Base-by-base conservation (phyloP, 1,284 basidiomycete genomes). In the Sporisorium exsertum region DNA sequence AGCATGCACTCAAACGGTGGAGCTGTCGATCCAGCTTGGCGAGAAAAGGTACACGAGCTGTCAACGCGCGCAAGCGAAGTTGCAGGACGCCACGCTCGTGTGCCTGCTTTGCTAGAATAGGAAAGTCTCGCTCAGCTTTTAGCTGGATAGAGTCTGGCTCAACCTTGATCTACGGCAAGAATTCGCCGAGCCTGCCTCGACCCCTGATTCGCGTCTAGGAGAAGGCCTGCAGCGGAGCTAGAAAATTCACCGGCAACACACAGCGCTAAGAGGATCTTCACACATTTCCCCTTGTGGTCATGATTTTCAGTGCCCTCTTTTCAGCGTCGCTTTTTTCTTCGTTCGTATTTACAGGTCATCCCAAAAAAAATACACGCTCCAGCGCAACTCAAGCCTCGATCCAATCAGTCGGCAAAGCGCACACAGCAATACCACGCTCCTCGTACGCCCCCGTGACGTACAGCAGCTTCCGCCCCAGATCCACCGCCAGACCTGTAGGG, bases 371-470 rank as follows among this genome's bases (percentile, higher is more conserved):
- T 46, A 40, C 46, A 51, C 5, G n/a, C 16, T 18, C 16, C 12
- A 33, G 15, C 13, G 3, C 24, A 42, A 2, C 24, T 56, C 24
- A 76, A 10, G 43, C 56, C 56, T 78, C 79, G 26, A 71, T 53
- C 73, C 72, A 77, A 24, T 70, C 64, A 2, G 47, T 51, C 3
- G 79, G 79, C 13, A 79, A 49, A 2, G 53, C 22, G 33, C 79
- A 80, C 24, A 64, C 54, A 18, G 79, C 79, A 20, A 78, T 52
- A 26, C 73, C 79, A 2, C 79, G 49, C 53, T 80, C 79, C 32
- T 80, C 79, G 49, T 77, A 80, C 24, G 77, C 79, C 3, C 77
- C 77, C 26, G 74, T 52, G 5, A 80, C 68, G 33, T 63, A 65
- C 32, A 80, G 45, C 55, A 71, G 46, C 57, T 70, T 67, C 37